Conservation (phyloP, 345 rosid species). For the Salix udensis region DNA sequence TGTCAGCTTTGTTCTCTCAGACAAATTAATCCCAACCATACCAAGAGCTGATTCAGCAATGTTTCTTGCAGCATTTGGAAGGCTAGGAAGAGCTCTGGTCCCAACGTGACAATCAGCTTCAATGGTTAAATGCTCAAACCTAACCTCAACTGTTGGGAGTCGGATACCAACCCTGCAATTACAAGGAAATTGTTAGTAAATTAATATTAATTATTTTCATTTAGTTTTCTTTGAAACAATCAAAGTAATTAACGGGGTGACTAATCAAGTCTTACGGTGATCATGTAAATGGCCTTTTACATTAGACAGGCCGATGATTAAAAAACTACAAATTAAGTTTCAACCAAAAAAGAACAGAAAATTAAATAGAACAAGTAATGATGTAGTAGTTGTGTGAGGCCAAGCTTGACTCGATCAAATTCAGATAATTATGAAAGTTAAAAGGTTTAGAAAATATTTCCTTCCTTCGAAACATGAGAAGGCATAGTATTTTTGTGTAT, state of each 20-base stretch:
- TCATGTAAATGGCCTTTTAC: background rate
- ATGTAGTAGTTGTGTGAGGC: background rate
- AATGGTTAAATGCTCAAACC: constrained; percentile 56
- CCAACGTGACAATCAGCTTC: constrained; percentile 79
- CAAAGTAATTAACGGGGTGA: background rate
- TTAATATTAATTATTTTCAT: too few species aligned
- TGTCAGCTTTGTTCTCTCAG: constrained; percentile 65
- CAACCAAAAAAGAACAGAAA: too few species aligned
- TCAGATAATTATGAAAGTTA: too few species aligned
- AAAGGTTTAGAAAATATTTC: too few species aligned
- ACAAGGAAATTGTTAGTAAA: background rate
- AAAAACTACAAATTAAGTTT: background rate
- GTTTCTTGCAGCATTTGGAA: constrained; percentile 64
- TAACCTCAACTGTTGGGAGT: constrained; percentile 76
- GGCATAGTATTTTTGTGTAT: background rate
- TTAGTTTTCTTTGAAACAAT: background rate
- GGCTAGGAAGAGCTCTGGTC: constrained; percentile 75
- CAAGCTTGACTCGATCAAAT: background rate
- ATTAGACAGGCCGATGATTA: background rate
- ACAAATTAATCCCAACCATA: constrained; percentile 49
- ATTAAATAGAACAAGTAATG: background rate
- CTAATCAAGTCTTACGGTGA: background rate
- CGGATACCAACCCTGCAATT: constrained; percentile 68
- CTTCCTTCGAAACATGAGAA: too few species aligned
- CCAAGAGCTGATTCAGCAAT: constrained; percentile 60